Percentiles rank a stretch among this genome's conserved stretches.
These are phyloP conservation scores for Calonectria multiphialidica DNA, from an alignment of 2,329 filamentous ascomycete genomes.

Conservation along the genomic window DNA sequence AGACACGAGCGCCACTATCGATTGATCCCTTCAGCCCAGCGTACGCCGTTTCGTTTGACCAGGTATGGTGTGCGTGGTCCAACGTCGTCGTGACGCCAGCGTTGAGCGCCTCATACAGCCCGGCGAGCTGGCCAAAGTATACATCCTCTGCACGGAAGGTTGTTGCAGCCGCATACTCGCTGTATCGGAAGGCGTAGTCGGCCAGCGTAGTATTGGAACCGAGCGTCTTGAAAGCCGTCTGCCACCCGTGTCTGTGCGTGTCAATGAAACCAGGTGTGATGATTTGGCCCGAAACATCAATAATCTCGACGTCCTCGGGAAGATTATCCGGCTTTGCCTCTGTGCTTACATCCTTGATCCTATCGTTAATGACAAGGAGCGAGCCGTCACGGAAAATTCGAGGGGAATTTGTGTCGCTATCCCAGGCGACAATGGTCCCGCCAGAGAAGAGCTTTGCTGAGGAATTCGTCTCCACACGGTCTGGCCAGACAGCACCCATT, in stretches of 20 bases:
- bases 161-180: slow-evolving; percentile 46
- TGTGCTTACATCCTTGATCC: slow-evolving; percentile 7
- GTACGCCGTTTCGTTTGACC: slow-evolving; percentile 54
- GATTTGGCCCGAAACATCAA: slow-evolving; percentile 65
- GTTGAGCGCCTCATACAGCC: slow-evolving; percentile 63
- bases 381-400: slow-evolving; percentile 14
- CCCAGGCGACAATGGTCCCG: slow-evolving; percentile 15
- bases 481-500: not conserved
- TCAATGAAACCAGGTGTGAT: slow-evolving; percentile 68
- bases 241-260: slow-evolving; percentile 68
- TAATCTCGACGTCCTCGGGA: slow-evolving; percentile 31
- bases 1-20: slow-evolving; percentile 61
- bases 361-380: slow-evolving; percentile 7
- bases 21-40: slow-evolving; percentile 60
- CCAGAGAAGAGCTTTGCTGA: slow-evolving; percentile 11
- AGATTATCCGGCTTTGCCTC: not conserved
- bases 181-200: slow-evolving; percentile 60
- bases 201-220: slow-evolving; percentile 62
- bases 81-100: slow-evolving; percentile 65
- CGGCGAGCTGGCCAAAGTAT: slow-evolving; percentile 59
- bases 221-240: slow-evolving; percentile 66
- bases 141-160: slow-evolving; percentile 57
- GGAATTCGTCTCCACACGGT: not conserved
- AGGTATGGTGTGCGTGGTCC: slow-evolving; percentile 65
- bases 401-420: slow-evolving; percentile 2